phyloP scores from a whole-genome alignment of 495 filamentous ascomycete genomes.

The Monascus purpureus region DNA sequence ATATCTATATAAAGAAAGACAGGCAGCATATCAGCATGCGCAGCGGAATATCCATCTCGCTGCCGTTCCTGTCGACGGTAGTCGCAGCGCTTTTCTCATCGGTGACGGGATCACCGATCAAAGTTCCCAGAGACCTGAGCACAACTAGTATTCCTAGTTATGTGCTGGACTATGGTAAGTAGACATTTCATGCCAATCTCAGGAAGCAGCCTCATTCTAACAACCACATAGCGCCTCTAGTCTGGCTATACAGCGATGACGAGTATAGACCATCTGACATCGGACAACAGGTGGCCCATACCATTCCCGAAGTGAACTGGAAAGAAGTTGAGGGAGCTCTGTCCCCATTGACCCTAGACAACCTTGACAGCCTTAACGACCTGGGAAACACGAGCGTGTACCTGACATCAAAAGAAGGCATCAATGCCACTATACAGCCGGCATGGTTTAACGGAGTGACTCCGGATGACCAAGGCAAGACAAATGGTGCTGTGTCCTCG shows the following conservation, averaged over 20 bases:
- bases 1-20: no score
- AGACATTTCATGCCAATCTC: no score
- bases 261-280: slow-evolving; percentile 47
- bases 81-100: no score
- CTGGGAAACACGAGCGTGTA: slow-evolving; percentile 38
- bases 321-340: slow-evolving; percentile 23
- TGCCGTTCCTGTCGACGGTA: no score
- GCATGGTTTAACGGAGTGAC: slow-evolving; percentile 38
- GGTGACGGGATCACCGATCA: no score
- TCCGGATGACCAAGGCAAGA: slow-evolving; percentile 35
- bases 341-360: slow-evolving; percentile 37
- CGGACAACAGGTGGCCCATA: slow-evolving; percentile 38
- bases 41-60: no score
- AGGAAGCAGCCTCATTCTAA: no score
- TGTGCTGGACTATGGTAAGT: slow-evolving; percentile 14
- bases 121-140: no score
- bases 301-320: slow-evolving; percentile 39
- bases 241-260: slow-evolving; percentile 45
- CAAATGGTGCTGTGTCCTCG: slow-evolving; percentile 27
- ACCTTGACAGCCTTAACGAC: slow-evolving; percentile 39
- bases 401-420: slow-evolving; percentile 43
- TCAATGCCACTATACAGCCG: slow-evolving; percentile 33
- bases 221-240: slow-evolving; percentile 24
- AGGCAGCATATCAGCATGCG: no score
- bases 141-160: slow-evolving; percentile 6